Base-by-base conservation (phyloP, 2,329 filamentous ascomycete species). In the Cercospora sojina region DNA sequence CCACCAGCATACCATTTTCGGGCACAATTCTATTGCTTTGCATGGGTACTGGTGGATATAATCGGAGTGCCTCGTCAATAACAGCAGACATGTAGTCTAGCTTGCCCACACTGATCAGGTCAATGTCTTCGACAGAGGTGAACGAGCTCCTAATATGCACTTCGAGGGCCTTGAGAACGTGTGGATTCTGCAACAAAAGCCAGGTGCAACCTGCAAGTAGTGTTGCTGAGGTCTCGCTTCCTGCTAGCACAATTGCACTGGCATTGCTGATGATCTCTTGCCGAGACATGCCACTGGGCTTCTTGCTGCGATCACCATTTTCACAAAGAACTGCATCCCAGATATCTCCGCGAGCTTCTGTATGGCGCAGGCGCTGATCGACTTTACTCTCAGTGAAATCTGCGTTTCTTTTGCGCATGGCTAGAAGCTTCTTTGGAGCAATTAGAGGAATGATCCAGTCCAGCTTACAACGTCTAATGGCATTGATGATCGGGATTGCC, bases 161-260 rank as follows among this genome's bases (percentile, higher is more conserved):
- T 70, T 84, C 83, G 57, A 91, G 79, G 41, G 82, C 83, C 2
- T 76, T 73, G 64, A 90, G 83, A 10, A 82, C 82, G 0, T 70
- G 38, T 0, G 88, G 88, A 71, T 87, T 86, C 73, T 87, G 88
- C 32, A 92, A 81, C 2, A 93, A 79, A 75, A 87, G 88, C 79
- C 92, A 93, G 70, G 93, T 91, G 0, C 91, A 85, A 5, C 87
- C 83, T 2, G 85, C 85, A 0, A 93, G 83, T 2, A 85, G 86
- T 72, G 93, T 92, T 51, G 89, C 91, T 0, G 91, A 93, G 1
- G 91, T 93, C 77, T 93, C 91, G 5, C 86, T 89, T 2, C 91
- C 91, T 0, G 91, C 91, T 70, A 89, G 84, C 66, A 83, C 77
- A 87, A 91, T 90, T 10, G 91, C 88, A 3, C 89, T 81, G 3